These are phyloP conservation scores for Ophiognomonia clavigignenti-juglandacearum DNA, from an alignment of 2,329 filamentous ascomycete genomes.

Conservation along the genomic window DNA sequence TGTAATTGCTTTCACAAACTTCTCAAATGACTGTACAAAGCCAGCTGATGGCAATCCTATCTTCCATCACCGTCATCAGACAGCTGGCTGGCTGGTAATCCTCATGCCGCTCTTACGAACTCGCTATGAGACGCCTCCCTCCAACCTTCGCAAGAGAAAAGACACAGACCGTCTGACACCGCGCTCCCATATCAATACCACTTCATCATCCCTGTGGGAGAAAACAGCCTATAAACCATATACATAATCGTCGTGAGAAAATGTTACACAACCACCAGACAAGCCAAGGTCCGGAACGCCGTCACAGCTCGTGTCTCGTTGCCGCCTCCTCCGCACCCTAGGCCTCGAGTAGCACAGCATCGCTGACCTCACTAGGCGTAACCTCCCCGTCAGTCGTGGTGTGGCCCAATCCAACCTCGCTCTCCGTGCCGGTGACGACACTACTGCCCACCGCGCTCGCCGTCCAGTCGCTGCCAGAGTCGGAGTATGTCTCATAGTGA, in stretches of 20 bases:
- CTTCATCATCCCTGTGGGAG: too few species aligned
- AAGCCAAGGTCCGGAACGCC: background rate
- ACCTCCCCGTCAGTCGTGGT: constrained; percentile 7
- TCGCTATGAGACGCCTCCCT: background rate
- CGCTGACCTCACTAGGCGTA: constrained; percentile 11
- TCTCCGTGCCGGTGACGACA: constrained; percentile 20
- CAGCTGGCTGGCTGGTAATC: background rate
- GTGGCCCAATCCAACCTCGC: constrained; percentile 5
- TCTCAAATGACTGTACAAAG: background rate
- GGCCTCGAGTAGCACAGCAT: constrained; percentile 19
- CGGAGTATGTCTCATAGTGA: constrained; percentile 24
- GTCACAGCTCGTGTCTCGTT: background rate
- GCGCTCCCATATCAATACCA: background rate
- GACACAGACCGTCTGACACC: background rate
- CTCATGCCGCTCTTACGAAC: background rate
- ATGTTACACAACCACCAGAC: background rate
- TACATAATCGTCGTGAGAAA: background rate
- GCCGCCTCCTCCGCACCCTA: background rate
- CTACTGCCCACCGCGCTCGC: constrained; percentile 33
- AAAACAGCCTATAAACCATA: background rate
- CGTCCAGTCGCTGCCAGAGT: constrained; percentile 43
- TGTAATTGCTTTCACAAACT: background rate
- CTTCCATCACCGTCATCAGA: background rate
- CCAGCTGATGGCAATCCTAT: background rate
- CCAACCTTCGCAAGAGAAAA: background rate